Conservation (phyloP, 306 rosid species). For the Casuarina equisetifolia region DNA sequence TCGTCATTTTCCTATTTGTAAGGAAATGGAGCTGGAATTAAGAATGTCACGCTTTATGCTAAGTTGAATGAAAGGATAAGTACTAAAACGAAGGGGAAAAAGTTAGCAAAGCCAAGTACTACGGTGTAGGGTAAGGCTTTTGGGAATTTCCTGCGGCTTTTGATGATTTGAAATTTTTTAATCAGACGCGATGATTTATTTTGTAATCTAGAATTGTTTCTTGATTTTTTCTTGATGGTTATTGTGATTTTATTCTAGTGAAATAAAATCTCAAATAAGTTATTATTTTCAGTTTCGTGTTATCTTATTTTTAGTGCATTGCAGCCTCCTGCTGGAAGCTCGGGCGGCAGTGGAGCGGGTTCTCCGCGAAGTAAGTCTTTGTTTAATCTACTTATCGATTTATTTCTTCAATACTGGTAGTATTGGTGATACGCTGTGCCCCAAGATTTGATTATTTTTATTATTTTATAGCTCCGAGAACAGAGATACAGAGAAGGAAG, state of each 20-base stretch:
- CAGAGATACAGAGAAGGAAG: conserved; percentile 36
- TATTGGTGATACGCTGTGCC: conserved; percentile 13
- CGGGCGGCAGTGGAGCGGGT: not conserved
- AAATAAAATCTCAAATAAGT: not conserved
- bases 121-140: too few species aligned
- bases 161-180: not conserved
- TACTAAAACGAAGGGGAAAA: not conserved
- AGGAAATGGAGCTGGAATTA: not conserved
- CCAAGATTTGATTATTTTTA: not conserved
- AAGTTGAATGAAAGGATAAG: not conserved
- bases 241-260: not conserved
- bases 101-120: not conserved
- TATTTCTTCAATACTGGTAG: not conserved
- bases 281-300: not conserved
- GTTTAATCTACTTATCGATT: not conserved
- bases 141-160: too few species aligned
- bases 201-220: not conserved
- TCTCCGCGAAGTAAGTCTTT: conserved; percentile 32
- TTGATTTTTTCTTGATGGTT: not conserved
- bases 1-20: not conserved
- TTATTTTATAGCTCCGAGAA: conserved; percentile 30
- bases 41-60: not conserved
- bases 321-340: conserved; percentile 29
- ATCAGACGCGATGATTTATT: conserved; percentile 1
- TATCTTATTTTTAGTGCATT: conserved; percentile 5